Conservation (phyloP, 495 filamentous ascomycete species). For the Penicillium steckii region DNA sequence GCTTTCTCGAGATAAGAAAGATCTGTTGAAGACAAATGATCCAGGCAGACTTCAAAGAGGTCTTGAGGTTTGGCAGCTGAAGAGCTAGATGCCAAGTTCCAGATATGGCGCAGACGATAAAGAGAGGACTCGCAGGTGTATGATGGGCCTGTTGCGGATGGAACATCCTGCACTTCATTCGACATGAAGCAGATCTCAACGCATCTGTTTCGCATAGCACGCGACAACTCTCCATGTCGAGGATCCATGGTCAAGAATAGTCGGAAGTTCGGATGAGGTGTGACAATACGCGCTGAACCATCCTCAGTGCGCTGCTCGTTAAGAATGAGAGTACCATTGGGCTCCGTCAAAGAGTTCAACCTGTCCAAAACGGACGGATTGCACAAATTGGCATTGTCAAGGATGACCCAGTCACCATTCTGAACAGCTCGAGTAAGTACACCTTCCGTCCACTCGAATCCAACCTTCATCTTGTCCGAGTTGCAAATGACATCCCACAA, state of each 20-base stretch:
- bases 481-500: conserved; percentile 43
- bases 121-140: conserved; percentile 50
- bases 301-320: conserved; percentile 85
- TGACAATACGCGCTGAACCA: conserved; percentile 77
- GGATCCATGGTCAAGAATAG: conserved; percentile 95
- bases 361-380: conserved; percentile 92
- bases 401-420: conserved; percentile 85
- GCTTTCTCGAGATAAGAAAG: conserved; percentile 44
- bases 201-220: conserved; percentile 95
- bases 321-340: conserved; percentile 80
- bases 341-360: conserved; percentile 91
- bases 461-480: conserved; percentile 60
- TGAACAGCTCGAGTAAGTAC: conserved; percentile 83
- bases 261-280: conserved; percentile 82
- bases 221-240: conserved; percentile 86
- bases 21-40: conserved; percentile 57
- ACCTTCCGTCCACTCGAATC: conserved; percentile 96
- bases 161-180: conserved; percentile 22
- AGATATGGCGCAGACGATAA: conserved; percentile 50
- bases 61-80: conserved; percentile 16
- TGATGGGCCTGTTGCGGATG: conserved; percentile 25
- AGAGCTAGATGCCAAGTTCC: conserved; percentile 28
- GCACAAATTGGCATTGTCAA: conserved; percentile 97
- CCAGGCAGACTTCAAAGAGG: conserved; percentile 43
- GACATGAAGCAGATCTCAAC: conserved; percentile 78